phyloP scores from a whole-genome alignment of 1,139 yeast species.

The Yamadazyma conglobata region DNA sequence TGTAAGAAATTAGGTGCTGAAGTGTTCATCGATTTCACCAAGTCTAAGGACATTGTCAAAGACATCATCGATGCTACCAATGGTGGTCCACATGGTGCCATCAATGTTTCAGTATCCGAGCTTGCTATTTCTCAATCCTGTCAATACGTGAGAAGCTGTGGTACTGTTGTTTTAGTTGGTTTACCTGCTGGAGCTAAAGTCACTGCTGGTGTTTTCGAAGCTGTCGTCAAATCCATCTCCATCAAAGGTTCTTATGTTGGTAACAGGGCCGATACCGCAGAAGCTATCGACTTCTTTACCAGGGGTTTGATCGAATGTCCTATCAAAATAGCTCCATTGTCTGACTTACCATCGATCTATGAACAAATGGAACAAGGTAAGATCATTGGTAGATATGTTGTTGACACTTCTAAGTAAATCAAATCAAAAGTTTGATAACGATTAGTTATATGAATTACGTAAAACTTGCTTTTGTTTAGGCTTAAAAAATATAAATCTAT shows the following conservation, averaged over 20 bases:
- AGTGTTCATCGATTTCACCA: slow-evolving; percentile 60
- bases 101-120: slow-evolving; percentile 71
- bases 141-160: slow-evolving; percentile 62
- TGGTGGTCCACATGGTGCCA: slow-evolving; percentile 79
- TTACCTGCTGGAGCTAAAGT: slow-evolving; percentile 72
- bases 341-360: slow-evolving; percentile 60
- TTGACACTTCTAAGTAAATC: slow-evolving; percentile 58
- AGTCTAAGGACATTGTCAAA: slow-evolving; percentile 51
- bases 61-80: slow-evolving; percentile 58
- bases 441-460: no score
- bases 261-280: slow-evolving; percentile 75
- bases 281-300: slow-evolving; percentile 68
- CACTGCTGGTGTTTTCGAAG: slow-evolving; percentile 58
- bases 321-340: slow-evolving; percentile 65
- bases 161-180: slow-evolving; percentile 72
- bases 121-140: slow-evolving; percentile 62
- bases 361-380: slow-evolving; percentile 68
- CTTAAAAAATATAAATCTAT: no score
- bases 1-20: slow-evolving; percentile 64
- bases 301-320: slow-evolving; percentile 71
- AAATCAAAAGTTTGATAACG: no score
- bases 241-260: slow-evolving; percentile 77
- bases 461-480: no score
- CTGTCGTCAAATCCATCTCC: slow-evolving; percentile 61
- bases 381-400: slow-evolving; percentile 74